Evolutionary conservation across 2,329 filamentous ascomycete genomes (phyloP), one percentile per base, ranked within the genome.

Genomic region (Exophiala aquamarina): DNA sequence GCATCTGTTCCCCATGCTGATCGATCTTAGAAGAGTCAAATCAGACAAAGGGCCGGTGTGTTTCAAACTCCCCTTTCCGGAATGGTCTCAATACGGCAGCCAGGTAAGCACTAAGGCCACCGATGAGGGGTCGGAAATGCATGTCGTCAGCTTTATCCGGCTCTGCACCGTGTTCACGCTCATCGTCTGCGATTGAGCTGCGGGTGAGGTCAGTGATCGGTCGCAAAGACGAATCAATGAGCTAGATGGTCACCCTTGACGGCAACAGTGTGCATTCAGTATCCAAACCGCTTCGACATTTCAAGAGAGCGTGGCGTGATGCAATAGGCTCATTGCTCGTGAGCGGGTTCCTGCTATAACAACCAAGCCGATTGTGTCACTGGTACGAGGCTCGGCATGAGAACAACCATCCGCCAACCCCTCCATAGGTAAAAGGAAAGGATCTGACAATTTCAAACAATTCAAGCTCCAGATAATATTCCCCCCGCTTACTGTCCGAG

Each of bases 91-190:
- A 33, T 35, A 21, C 39, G 44, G 19, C 35, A 38, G 38, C 20
- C 19, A 48, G 31, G 46, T 53, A 53, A 53, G 50, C 50, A 49
- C 50, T 53, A 53, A 53, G 42, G 32, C 5, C 28, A 26, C 43
- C 19, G 46, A 41, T 46, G 46, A 49, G 46, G 50, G 50, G 50
- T 45, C 29, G 33, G 32, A 21, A 41, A 38, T 42, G 33, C 39
- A 41, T 49, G 38, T 47, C 46, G 42, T 53, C 41, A 47, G 50
- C 50, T 34, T 17, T 42, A n/a, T 15, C 21, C 21, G 15, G 33
- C 18, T 26, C 28, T 23, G 36, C 35, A 35, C 42, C 41, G 41
- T 35, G 34, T 53, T 42, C 32, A 44, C 37, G 37, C 21, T 40
- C 49, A 38, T 44, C 40, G 33, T 19, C 36, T 18, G 21, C 46